Evolutionary conservation across 768 basidiomycete genomes (phyloP), one percentile per base, ranked within the genome.

Genomic region (Arthromyces matolae): DNA sequence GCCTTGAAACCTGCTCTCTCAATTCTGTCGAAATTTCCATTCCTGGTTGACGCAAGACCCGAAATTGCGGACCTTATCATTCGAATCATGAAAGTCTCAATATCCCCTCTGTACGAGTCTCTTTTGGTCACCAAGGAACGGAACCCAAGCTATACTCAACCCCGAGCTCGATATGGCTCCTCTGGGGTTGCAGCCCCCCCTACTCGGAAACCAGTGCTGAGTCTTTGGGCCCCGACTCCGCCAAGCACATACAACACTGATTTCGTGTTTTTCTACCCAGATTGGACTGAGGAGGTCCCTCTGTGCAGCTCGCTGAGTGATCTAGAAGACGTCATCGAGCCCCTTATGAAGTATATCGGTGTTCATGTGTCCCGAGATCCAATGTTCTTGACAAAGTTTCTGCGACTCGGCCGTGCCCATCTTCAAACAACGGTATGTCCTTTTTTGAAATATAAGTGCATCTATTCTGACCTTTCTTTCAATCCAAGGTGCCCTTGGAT

Each of bases 231-330:
- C 2, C 94, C 94, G 3, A 78, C 80, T 10, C 93, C 94, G 20
- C 86, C 89, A 0, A 77, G 80, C 56, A 93, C 91, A 18, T 78
- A 71, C 45, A 76, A 72, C 3, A 77, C 76, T n/a, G 81, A 86
- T 42, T 95, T 91, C 57, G 79, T 90, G 5, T 96, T 90, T 73
- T 97, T 96, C 76, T 95, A 85, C 64, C 87, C 91, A 10, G 74
- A 83, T 47, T 97, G 93, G 93, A 64, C 68, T 12, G 78, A 85
- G 36, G 75, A 77, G 40, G 70, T 94, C 24, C 89, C 89, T 4
- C 56, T 82, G 24, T 86, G 86, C 60, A 66, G 71, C 6, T 71
- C 71, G 0, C 61, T 81, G 41, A 83, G 84, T 34, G 93, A 95
- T 58, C 63, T 96, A 28, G 70, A 80, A 48, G 76, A 82, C 57